A percentile compares a stretch with the other conserved stretches of the same genome.
phyloP scores from a whole-genome alignment of 345 rosid genomes.

The Turritis glabra region DNA sequence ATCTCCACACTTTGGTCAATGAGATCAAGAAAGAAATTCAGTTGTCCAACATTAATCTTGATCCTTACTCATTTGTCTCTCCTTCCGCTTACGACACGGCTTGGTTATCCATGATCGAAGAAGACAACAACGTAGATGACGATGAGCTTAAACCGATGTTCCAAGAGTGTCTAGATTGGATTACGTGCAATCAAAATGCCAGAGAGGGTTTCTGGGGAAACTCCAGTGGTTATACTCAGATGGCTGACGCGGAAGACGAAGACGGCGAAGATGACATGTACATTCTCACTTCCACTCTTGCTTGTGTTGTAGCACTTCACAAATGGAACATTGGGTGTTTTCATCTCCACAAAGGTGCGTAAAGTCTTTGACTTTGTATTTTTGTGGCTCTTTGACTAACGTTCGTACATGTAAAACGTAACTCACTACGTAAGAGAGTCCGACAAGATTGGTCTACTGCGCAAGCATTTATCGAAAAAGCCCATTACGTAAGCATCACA shows the following conservation, averaged over 20 bases:
- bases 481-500: not conserved
- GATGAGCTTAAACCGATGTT: conserved; percentile 52
- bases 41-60: not conserved
- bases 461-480: not conserved
- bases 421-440: not conserved
- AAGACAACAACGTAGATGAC: conserved; percentile 20
- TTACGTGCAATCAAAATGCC: conserved; percentile 46
- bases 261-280: conserved; percentile 3
- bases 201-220: conserved; percentile 60
- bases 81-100: conserved; percentile 64
- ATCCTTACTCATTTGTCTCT: conserved; percentile 43
- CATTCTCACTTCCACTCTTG: conserved; percentile 50
- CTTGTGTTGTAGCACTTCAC: conserved; percentile 56
- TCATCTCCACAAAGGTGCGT: conserved; percentile 46
- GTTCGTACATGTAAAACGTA: not conserved
- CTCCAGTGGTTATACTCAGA: conserved; percentile 30
- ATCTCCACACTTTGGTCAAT: conserved; percentile 33
- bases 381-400: not conserved
- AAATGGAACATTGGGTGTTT: conserved; percentile 44
- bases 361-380: not conserved
- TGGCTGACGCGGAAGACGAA: conserved; percentile 33
- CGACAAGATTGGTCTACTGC: not conserved
- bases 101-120: conserved; percentile 62
- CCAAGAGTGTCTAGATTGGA: conserved; percentile 57
- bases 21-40: conserved; percentile 41